phyloP scores from a whole-genome alignment of 2,329 filamentous ascomycete species.

The Aspergillus awamori region DNA sequence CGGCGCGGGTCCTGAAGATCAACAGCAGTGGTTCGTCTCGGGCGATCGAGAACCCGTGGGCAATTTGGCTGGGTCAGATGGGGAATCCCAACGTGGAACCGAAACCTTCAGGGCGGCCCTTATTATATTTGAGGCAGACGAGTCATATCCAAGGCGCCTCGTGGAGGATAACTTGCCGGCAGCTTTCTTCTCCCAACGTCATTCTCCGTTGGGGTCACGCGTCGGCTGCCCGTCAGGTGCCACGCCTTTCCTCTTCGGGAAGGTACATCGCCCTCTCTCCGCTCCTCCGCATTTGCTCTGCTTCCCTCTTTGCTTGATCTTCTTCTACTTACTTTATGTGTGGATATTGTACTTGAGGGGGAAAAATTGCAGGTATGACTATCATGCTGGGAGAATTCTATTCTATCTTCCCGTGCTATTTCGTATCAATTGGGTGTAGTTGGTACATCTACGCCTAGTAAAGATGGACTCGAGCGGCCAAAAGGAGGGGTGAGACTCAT shows the following conservation, averaged over 20 bases:
- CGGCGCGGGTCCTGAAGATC: conserved; percentile 24
- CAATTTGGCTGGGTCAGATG: conserved; percentile 17
- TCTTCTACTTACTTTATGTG: neutral
- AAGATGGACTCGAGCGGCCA: too few relatives aligned
- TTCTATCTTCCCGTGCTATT: too few relatives aligned
- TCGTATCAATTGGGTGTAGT: too few relatives aligned
- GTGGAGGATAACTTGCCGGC: neutral
- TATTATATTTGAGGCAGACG: neutral
- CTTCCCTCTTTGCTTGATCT: neutral
- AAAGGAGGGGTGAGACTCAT: too few relatives aligned
- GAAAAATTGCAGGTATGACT: too few relatives aligned
- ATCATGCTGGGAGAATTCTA: too few relatives aligned
- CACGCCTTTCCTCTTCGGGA: neutral
- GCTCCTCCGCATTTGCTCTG: neutral
- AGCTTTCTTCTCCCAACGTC: too few relatives aligned
- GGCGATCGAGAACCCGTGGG: conserved; percentile 20
- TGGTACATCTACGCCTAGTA: too few relatives aligned
- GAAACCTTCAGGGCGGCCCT: neutral
- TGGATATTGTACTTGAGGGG: too few relatives aligned
- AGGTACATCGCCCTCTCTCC: neutral
- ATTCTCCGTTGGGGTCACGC: neutral
- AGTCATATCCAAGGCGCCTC: conserved; percentile 4
- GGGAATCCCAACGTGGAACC: neutral
- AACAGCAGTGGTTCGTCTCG: conserved; percentile 20
- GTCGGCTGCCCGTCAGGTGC: neutral